Evolutionary conservation across 2,329 filamentous ascomycete genomes (phyloP).

Genomic region (Fusarium duplospermum): DNA sequence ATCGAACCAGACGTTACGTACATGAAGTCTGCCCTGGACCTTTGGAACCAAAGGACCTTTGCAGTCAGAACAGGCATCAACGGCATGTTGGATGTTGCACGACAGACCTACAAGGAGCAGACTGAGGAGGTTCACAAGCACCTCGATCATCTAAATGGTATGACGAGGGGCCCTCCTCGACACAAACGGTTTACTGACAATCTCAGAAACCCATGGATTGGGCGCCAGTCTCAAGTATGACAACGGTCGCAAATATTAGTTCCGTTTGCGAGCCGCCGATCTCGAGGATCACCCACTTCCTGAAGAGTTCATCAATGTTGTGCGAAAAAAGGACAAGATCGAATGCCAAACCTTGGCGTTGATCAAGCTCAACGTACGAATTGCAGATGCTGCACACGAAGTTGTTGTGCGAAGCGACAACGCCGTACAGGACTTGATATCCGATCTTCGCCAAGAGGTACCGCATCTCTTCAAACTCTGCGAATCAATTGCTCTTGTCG

Average conservation of each 20-base stretch:
- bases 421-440: conserved; percentile 77
- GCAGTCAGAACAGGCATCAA: conserved; percentile 89
- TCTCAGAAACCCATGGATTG: conserved; percentile 66
- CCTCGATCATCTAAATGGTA: conserved; percentile 75
- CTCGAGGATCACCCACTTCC: conserved; percentile 72
- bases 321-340: conserved; percentile 77
- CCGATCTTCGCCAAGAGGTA: conserved; percentile 77
- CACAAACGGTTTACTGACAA: neutral
- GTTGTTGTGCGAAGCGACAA: conserved; percentile 85
- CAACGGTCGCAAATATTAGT: conserved; percentile 80
- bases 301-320: conserved; percentile 80
- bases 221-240: conserved; percentile 80
- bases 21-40: conserved; percentile 81
- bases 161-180: conserved; percentile 16
- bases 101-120: conserved; percentile 90
- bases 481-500: conserved; percentile 86
- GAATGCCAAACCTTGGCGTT: conserved; percentile 91
- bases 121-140: conserved; percentile 82
- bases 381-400: conserved; percentile 85
- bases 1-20: conserved; percentile 87
- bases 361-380: conserved; percentile 82
- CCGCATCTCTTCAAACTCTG: conserved; percentile 84
- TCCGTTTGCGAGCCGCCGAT: conserved; percentile 72
- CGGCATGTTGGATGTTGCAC: conserved; percentile 87
- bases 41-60: conserved; percentile 90